Conservation (phyloP, 1,284 basidiomycete genomes). For the Cutaneotrichosporon sp. region DNA sequence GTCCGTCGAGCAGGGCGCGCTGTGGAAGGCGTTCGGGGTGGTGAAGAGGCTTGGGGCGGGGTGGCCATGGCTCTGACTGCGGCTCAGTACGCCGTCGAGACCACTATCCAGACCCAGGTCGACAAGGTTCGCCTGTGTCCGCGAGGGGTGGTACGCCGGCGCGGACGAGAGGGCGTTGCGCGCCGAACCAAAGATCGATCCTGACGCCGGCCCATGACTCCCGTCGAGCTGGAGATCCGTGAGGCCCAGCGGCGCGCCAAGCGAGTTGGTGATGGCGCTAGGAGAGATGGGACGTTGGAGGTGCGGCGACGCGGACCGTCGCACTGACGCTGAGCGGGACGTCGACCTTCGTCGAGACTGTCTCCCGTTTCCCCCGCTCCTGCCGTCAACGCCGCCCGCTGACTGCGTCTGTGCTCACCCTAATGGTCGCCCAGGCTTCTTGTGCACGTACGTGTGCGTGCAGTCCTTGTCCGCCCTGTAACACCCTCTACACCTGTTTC, state of each 20-base stretch:
- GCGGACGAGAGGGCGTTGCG: not conserved
- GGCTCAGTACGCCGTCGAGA: not conserved
- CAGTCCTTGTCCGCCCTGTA: conserved; percentile 8
- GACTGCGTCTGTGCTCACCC: conserved; percentile 8
- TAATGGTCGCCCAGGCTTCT: conserved; percentile 16
- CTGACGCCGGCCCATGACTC: conserved; percentile 4
- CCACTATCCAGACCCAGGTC: too few species aligned
- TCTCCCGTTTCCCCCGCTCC: not conserved
- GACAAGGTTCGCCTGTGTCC: too few species aligned
- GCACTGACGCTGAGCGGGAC: not conserved
- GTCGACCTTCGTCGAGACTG: not conserved
- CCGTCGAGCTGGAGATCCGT: not conserved
- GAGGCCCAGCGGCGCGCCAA: not conserved
- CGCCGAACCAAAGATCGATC: conserved; percentile 14
- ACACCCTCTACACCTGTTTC: conserved; percentile 8
- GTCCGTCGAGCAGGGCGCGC: too few species aligned
- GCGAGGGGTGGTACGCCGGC: too few species aligned
- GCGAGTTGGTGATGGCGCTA: not conserved
- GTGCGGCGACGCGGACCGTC: not conserved
- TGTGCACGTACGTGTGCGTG: conserved; percentile 15
- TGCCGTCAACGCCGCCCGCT: not conserved
- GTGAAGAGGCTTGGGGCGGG: not conserved
- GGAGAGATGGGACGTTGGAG: not conserved
- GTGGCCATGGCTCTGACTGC: not conserved
- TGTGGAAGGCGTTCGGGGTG: not conserved